A percentile compares a stretch with the other conserved stretches of the same genome.
These are phyloP conservation scores for Sequoia sempervirens DNA, from an alignment of 75 land plant genomes.

Conservation along the genomic window DNA sequence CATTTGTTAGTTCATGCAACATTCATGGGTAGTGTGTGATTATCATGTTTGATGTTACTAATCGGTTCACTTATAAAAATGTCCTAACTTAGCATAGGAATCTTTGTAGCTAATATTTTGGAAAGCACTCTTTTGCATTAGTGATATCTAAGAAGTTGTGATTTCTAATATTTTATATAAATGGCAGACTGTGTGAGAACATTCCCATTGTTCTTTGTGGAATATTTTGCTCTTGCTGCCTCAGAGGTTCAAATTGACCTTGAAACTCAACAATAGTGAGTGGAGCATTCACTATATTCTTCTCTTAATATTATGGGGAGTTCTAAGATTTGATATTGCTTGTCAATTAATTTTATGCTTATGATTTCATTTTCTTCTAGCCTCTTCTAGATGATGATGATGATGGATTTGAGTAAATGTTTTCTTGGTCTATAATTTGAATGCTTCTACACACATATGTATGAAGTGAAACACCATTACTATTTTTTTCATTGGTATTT, in stretches of 20 bases:
- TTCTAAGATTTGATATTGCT: background rate
- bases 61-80: too few relatives aligned
- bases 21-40: too few relatives aligned
- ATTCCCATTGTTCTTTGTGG: conserved; percentile 82
- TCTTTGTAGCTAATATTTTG: too few relatives aligned
- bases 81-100: too few relatives aligned
- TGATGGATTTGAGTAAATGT: conserved; percentile 40
- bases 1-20: too few relatives aligned
- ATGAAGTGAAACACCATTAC: too few relatives aligned
- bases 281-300: background rate
- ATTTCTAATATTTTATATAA: background rate
- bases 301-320: background rate
- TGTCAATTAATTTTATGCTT: background rate
- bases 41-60: too few relatives aligned
- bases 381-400: conserved; percentile 79
- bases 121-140: too few relatives aligned
- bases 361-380: conserved; percentile 10
- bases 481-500: too few relatives aligned
- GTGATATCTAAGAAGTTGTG: background rate
- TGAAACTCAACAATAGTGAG: conserved; percentile 46
- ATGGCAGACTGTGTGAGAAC: conserved; percentile 70
- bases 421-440: background rate
- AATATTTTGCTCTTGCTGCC: conserved; percentile 56
- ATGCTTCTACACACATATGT: too few relatives aligned
- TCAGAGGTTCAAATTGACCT: conserved; percentile 77